Percentiles rank a stretch among this genome's conserved stretches.
These are phyloP conservation scores for Hygrocybe coccinea DNA, from an alignment of 768 basidiomycete genomes.

Conservation along the genomic window DNA sequence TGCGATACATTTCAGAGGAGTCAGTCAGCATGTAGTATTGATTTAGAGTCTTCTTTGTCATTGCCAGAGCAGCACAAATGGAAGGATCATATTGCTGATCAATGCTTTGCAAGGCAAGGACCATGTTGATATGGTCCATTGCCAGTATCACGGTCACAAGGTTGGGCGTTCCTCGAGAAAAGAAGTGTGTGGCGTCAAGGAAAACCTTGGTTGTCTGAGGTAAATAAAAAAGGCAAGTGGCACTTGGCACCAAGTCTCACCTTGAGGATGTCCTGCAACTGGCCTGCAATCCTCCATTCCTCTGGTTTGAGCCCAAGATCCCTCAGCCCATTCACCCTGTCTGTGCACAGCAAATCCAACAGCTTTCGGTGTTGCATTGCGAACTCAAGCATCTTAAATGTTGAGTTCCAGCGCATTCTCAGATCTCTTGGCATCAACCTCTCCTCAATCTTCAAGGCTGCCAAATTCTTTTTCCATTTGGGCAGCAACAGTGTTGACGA, in stretches of 20 bases:
- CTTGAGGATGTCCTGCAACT: constrained; percentile 23
- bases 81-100: constrained; percentile 8
- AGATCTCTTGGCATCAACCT: constrained; percentile 31
- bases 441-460: constrained; percentile 1
- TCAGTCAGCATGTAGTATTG: constrained; percentile 31
- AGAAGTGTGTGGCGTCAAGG: constrained; percentile 21
- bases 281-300: constrained; percentile 25
- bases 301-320: constrained; percentile 13
- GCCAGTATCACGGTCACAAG: constrained; percentile 28
- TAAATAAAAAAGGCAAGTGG: constrained; percentile 5
- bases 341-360: constrained; percentile 19
- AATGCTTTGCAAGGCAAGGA: constrained; percentile 5
- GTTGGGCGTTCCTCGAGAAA: constrained; percentile 9
- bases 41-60: constrained; percentile 29
- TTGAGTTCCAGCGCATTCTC: constrained; percentile 31
- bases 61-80: constrained; percentile 20
- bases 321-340: constrained; percentile 8
- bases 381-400: constrained; percentile 31
- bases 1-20: constrained; percentile 27
- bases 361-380: constrained; percentile 24
- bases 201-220: constrained; percentile 14
- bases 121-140: constrained; percentile 29
- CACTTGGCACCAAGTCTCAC: constrained; percentile 8
- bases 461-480: constrained; percentile 19
- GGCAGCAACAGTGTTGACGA: constrained; percentile 30